Base-by-base conservation (phyloP, 441 rosid genomes). In the Sinapis alba region DNA sequence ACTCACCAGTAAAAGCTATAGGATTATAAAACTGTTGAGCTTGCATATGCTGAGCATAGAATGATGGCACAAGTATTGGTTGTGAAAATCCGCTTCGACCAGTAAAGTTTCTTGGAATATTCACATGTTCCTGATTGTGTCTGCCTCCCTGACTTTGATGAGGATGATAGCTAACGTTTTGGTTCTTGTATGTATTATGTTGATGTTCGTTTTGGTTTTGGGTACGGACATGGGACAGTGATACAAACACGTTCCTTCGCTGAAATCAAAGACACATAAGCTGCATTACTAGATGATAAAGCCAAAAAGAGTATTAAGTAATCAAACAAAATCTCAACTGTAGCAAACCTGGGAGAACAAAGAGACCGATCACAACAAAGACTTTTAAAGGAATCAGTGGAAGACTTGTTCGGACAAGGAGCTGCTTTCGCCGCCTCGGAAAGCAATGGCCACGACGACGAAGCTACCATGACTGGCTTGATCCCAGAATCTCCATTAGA, bases 381-480 rank as follows among this genome's bases (percentile, higher is more conserved):
- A 74, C 84, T 82, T 79, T 84, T 87, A 21, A 83, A 76, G 5
- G 87, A 79, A 73, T 83, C 92, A 8, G 85, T 77, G 51, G 88
- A 68, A 1, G 90, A 78, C 68, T 16, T 26, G 16, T 83, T 83
- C 4, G 19, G 78, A 11, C 27, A 79, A 13, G 84, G 69, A 79
- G 9, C 32, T 24, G 72, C 77, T 75, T 84, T 83, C 24, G 85
- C 83, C n/a, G 93, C 77, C 74, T 86, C 89, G 3, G 89, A 79
- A 65, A 90, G 75, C 15, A 87, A 84, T 2, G 98, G 97, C 98
- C 98, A 90, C 16, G 47, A 41, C 2, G 84, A 78, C 34, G 68
- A 84, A 28, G 90, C 85, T 65, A 82, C 98, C 87, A 90, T 90
- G 20, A 88, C 85, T 23, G 56, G 38, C 6, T 11, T 56, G 73